Base-by-base conservation (phyloP, 139 green algal genomes). In the Yamagishiella unicocca region DNA sequence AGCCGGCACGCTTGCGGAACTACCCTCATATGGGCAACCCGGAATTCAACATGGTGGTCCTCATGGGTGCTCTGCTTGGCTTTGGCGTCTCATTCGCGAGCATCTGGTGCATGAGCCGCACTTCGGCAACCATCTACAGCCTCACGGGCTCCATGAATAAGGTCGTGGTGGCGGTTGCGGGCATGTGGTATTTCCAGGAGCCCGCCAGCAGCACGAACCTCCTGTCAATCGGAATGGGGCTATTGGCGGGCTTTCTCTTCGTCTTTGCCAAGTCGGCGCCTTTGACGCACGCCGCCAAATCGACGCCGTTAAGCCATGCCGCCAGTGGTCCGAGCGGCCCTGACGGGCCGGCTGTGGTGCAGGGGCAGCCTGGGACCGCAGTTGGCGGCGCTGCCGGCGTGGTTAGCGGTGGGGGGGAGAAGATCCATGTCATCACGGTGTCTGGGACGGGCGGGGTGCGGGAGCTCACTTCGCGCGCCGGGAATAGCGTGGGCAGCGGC, bases 21-120 rank as follows among this genome's bases (percentile, higher is more conserved):
- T 92, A 92, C 37, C 54, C 17, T 1, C 14, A 61, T 38, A 24
- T 84, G n/a, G 5, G 31, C 53, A 86, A 70, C 43, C 40, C 81
- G 9, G 71, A 88, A 58, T 92, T 90, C 84, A 83, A 77, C 72
- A 29, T 89, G 0, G 82, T 91, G 19, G 90, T 84, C 9, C 42
- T 93, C 2, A 62, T 91, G 46, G 90, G 90, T 22, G 82, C 67
- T 31, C 77, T 90, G 53, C 53, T 93, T 77, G 90, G 90, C 43
- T 93, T 93, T 81, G 70, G 64, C 22, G 86, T 93, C 19, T 87
- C 67, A 58, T 93, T 93, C 79, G 90, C 90, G 12, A 90, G 81
- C 87, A 93, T 93, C 50, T 93, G 84, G 89, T 92, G 89, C 83
- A 91, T 93, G 87, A 62, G 66, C 37, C 77, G 90, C 70, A 93